phyloP scores from a whole-genome alignment of 345 rosid species.

The Camelina sativa region DNA sequence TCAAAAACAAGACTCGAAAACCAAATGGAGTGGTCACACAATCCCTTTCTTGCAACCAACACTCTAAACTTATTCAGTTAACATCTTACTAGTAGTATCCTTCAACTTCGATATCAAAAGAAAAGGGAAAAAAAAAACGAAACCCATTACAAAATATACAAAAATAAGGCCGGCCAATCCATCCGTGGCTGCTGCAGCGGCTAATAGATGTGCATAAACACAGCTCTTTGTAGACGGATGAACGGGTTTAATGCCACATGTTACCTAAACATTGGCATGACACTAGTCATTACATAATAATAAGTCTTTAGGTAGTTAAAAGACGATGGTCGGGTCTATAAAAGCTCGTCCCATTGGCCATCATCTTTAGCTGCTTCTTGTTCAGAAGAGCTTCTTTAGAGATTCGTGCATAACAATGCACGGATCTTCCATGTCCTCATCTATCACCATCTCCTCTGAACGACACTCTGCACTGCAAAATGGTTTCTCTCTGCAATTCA shows the following conservation, averaged over 20 bases:
- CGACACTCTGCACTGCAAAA: constrained; percentile 85
- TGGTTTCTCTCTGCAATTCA: constrained; percentile 72
- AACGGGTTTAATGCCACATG: constrained; percentile 37
- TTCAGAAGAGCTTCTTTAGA: constrained; percentile 39
- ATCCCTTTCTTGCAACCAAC: constrained; percentile 29
- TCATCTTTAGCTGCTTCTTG: constrained; percentile 33
- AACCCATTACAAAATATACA: constrained; percentile 36
- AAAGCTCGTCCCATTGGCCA: constrained; percentile 44
- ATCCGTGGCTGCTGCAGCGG: constrained; percentile 59
- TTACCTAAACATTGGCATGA: constrained; percentile 43
- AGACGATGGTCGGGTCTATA: constrained; percentile 42
- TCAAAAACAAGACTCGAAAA: constrained; percentile 13
- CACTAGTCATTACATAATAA: constrained; percentile 39
- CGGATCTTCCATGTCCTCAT: constrained; percentile 49
- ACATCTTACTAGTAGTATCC: constrained; percentile 11
- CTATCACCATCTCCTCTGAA: constrained; percentile 62
- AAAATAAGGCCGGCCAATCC: neutral
- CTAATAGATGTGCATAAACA: constrained; percentile 54
- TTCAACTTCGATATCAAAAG: constrained; percentile 7
- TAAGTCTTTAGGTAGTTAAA: constrained; percentile 42
- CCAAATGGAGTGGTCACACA: neutral
- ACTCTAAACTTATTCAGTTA: constrained; percentile 27
- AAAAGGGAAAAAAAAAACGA: neutral
- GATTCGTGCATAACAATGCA: constrained; percentile 26
- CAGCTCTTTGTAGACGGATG: constrained; percentile 76